A percentile compares a stretch with the other conserved stretches of the same genome.
phyloP scores from a whole-genome alignment of 2,329 filamentous ascomycete species.

The Calonectria multiphialidica region DNA sequence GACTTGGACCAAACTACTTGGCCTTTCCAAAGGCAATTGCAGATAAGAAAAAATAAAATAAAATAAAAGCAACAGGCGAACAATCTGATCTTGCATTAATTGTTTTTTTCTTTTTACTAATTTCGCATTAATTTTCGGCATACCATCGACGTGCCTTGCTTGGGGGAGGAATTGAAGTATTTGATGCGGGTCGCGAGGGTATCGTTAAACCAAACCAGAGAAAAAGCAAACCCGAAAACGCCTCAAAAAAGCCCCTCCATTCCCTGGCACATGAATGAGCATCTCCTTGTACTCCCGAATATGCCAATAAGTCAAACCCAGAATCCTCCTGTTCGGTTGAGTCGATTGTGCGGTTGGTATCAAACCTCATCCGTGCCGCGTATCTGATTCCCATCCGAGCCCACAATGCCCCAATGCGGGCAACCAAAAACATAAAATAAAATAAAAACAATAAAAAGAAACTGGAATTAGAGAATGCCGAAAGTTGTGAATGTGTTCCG shows the following conservation, averaged over 20 bases:
- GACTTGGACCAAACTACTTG: neutral
- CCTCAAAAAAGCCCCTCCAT: neutral
- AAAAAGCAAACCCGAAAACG: constrained; percentile 9
- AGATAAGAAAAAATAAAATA: neutral
- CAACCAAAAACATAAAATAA: neutral
- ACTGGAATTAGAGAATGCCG: neutral
- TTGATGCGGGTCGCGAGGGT: constrained; percentile 19
- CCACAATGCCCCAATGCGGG: neutral
- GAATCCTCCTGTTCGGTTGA: neutral
- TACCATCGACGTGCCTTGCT: neutral
- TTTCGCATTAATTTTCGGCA: constrained; percentile 13
- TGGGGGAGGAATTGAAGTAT: neutral
- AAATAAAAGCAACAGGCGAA: neutral
- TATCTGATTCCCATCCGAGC: neutral
- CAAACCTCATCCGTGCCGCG: neutral
- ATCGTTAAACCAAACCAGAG: constrained; percentile 14
- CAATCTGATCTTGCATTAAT: neutral
- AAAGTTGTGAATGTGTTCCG: neutral
- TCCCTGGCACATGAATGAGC: neutral
- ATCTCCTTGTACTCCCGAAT: neutral
- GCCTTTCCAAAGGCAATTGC: neutral
- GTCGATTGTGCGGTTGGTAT: neutral
- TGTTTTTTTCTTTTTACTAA: neutral
- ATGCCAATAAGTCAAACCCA: neutral
- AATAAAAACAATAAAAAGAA: neutral